Evolutionary conservation across 2,329 filamentous ascomycete genomes (phyloP).

Genomic region (Penicillium sp.): DNA sequence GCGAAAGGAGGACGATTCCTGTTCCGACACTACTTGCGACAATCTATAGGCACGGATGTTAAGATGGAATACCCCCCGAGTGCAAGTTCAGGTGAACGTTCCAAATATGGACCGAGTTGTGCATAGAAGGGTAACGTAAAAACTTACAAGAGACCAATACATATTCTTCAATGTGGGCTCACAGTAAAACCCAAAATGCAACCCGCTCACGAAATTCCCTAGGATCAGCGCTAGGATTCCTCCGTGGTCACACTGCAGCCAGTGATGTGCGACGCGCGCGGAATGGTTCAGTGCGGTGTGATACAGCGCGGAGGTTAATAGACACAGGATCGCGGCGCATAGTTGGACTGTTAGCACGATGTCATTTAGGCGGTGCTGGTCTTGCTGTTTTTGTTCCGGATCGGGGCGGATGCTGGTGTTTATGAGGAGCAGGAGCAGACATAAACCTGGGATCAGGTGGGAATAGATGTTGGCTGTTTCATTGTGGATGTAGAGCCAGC

Average conservation of each 20-base stretch:
- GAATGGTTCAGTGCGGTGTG: conserved; percentile 39
- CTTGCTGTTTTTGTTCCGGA: not conserved
- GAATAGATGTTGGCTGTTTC: conserved; percentile 48
- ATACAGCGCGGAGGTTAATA: conserved; percentile 26
- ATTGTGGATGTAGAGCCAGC: conserved; percentile 47
- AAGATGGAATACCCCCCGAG: not conserved
- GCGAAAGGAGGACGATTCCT: conserved; percentile 35
- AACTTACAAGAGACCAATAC: conserved; percentile 39
- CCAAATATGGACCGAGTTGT: not conserved
- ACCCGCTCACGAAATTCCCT: conserved; percentile 36
- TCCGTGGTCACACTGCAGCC: conserved; percentile 32
- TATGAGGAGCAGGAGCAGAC: not conserved
- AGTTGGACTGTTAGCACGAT: conserved; percentile 19
- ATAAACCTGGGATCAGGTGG: conserved; percentile 47
- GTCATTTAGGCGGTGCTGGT: conserved; percentile 13
- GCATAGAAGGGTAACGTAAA: not conserved
- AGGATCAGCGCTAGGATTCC: conserved; percentile 36
- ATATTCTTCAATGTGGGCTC: conserved; percentile 24
- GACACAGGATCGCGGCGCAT: conserved; percentile 20
- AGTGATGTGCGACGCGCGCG: conserved; percentile 19
- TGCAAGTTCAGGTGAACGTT: not conserved
- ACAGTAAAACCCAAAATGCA: conserved; percentile 39
- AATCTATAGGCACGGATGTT: conserved; percentile 24
- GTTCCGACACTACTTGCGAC: conserved; percentile 28
- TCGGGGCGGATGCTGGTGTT: not conserved